Evolutionary conservation across 345 rosid genomes (phyloP), one percentile per base, ranked within the genome.

Genomic region (Cardamine chenopodiifolia): DNA sequence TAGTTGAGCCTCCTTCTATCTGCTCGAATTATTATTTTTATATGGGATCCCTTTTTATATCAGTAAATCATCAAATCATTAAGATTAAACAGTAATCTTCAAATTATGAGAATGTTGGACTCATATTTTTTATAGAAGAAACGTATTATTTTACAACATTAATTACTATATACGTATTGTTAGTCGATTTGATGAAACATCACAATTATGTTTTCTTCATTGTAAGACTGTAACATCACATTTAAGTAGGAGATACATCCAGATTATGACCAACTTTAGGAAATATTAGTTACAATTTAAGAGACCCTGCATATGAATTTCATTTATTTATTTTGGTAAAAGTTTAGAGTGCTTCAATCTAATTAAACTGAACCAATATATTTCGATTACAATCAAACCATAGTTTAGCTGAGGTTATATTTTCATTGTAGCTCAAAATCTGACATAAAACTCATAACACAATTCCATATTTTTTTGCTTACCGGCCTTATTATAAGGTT

Each of bases 131-230:
- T n/a, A 17, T 63, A 44, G 42, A 47, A 15, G 13, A n/a, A 17
- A 31, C 40, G 56, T 64, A 28, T 44, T 28, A 29, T 11, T 9
- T 29, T 11, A 64, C 55, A 29, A 29, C 17, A 29, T 29, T 26
- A 26, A n/a, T n/a, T 6, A 45, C 55, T 10, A 28, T 26, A n/a
- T 11, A 6, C 7, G 0, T 37, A 40, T 26, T 29, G 17, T 35
- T 35, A 53, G 10, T 53, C 37, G 17, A 25, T 45, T 54, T 39
- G 62, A 18, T 68, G 28, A 25, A 35, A 68, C 52, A 66, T 66
- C 71, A 32, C 10, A 32, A 47, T 65, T 29, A 2, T 28, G 56
- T 48, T n/a, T 44, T 18, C 18, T 18, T 19, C 17, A 29, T 19
- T 12, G 44, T 19, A 19, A 19, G 19, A 4, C 2, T 35, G 50